Evolutionary conservation across 148 eudicot species (phyloP).

Genomic region (Fallopia convolvulus): DNA sequence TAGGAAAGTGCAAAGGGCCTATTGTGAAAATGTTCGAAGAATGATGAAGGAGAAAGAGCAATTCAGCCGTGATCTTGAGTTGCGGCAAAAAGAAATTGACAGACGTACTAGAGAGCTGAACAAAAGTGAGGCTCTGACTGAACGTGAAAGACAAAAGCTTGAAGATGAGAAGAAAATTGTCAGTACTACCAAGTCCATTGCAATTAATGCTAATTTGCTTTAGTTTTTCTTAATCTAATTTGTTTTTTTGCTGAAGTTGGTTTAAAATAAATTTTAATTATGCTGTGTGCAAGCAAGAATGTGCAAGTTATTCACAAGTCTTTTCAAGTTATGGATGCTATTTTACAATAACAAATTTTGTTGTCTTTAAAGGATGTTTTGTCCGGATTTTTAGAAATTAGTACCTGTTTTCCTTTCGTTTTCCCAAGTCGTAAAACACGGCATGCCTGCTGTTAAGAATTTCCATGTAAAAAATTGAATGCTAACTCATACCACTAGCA

Average conservation of each 20-base stretch:
- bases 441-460: not conserved
- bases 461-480: not conserved
- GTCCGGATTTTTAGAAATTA: not conserved
- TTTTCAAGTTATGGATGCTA: not conserved
- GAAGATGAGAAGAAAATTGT: slow-evolving; percentile 84
- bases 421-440: not conserved
- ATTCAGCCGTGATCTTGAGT: slow-evolving; percentile 53
- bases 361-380: not conserved
- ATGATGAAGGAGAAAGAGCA: slow-evolving; percentile 65
- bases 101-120: slow-evolving; percentile 55
- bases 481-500: not conserved
- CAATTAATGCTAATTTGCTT: not conserved
- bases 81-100: slow-evolving; percentile 47
- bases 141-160: slow-evolving; percentile 68
- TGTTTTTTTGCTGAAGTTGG: not conserved
- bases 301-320: not conserved
- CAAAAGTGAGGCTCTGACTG: slow-evolving; percentile 66
- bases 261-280: not conserved
- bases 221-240: not conserved
- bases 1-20: slow-evolving; percentile 60
- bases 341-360: not conserved
- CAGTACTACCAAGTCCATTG: not conserved
- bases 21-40: slow-evolving; percentile 48
- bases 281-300: not conserved
- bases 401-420: not conserved